Conservation (phyloP, 192 early-diverging fungal species). For the Pecoramyces ruminantium region DNA sequence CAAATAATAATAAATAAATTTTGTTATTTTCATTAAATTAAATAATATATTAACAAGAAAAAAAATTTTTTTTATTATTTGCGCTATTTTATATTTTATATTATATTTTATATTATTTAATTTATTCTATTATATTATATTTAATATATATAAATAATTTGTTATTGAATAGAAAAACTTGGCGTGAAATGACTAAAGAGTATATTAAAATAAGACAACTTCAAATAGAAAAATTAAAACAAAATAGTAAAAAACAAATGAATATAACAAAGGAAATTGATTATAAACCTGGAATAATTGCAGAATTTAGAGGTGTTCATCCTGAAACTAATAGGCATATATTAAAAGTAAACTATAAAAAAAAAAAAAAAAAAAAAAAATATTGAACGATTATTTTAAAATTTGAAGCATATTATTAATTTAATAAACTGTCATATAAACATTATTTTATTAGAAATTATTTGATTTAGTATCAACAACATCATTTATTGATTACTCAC, state of each 20-base stretch:
- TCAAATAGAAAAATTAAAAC: neutral
- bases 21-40: no score
- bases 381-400: no score
- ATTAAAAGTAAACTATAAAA: neutral
- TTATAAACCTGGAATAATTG: neutral
- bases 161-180: neutral
- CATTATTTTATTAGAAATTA: neutral
- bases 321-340: neutral
- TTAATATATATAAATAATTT: no score
- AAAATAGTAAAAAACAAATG: neutral
- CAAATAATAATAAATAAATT: no score
- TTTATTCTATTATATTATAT: no score
- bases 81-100: no score
- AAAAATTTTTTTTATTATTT: no score
- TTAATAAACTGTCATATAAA: no score
- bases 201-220: neutral
- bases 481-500: neutral
- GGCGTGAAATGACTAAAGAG: neutral
- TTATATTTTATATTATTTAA: no score
- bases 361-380: no score
- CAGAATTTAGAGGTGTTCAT: neutral
- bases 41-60: no score
- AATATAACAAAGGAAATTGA: neutral
- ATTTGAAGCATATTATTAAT: no score
- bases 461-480: neutral